Evolutionary conservation across 176 grass and related monocot genomes (phyloP), one percentile per base, ranked within the genome.

Genomic region (Elaeis guineensis): DNA sequence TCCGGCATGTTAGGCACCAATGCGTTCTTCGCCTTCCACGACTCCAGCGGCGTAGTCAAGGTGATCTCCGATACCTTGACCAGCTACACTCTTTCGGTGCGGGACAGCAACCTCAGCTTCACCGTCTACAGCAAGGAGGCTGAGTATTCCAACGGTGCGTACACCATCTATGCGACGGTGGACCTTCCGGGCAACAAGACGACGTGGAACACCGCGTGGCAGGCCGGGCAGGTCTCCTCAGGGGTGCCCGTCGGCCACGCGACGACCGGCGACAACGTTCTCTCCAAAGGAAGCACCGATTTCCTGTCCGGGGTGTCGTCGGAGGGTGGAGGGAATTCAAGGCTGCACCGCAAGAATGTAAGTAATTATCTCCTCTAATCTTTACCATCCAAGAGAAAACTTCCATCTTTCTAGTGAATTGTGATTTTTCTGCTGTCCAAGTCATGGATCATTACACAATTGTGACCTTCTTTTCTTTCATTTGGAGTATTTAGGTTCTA

Each of bases 101-200:
- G 39, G 32, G 59, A 81, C 51, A 53, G 39, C 24, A 70, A 48
- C 25, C 58, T 81, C 26, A 70, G 16, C 30, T 81, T 81, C 52
- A 1, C 17, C 12, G 72, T 71, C 17, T 54, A 76, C 66, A 63
- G 16, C 48, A 39, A 39, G 44, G 22, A 22, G 5, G 50, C 73
- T 12, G 80, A 83, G 49, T 77, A 72, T 30, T 23, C 32, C 5
- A 59, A 58, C 64, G 72, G 72, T 18, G 22, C 21, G 5, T 84
- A 77, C 77, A 76, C 64, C 15, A 70, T 84, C 69, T 73, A 80
- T 54, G 77, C 79, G 16, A 70, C 79, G 4, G 9, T 89, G 19
- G 44, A 22, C 51, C 58, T 83, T 52, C 76, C 63, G 2, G 51
- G 48, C 11, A 89, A 80, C 72, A 56, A 18, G 54, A 83, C 85